phyloP scores from a whole-genome alignment of 805 yeast genomes.

The Metschnikowia gelsemii region DNA sequence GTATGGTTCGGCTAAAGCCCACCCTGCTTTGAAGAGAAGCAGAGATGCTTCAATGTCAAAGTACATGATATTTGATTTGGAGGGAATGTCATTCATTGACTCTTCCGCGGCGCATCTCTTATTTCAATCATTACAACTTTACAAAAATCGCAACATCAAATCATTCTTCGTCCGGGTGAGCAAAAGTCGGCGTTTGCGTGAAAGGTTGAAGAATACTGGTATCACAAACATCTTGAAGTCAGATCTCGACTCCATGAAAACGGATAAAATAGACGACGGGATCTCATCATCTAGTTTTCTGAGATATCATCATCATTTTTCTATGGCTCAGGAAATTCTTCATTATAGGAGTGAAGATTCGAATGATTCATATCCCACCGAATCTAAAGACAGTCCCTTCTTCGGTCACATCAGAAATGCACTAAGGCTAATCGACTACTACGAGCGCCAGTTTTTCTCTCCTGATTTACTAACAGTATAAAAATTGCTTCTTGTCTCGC shows the following conservation, averaged over 20 bases:
- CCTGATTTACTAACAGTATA: background rate
- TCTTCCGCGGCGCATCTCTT: slow-evolving; percentile 44
- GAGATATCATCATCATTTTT: background rate
- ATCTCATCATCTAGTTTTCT: background rate
- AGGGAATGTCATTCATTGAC: slow-evolving; percentile 44
- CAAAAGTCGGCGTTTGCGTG: slow-evolving; percentile 27
- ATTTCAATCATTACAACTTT: slow-evolving; percentile 28
- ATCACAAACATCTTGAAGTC: slow-evolving; percentile 26
- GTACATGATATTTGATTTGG: slow-evolving; percentile 40
- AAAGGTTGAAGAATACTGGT: slow-evolving; percentile 32
- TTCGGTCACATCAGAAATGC: slow-evolving; percentile 41
- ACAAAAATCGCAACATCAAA: slow-evolving; percentile 31
- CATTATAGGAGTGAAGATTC: background rate
- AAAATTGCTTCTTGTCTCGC: background rate
- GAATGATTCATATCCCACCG: slow-evolving; percentile 12
- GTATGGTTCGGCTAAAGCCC: slow-evolving; percentile 45
- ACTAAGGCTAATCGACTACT: slow-evolving; percentile 38
- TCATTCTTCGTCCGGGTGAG: slow-evolving; percentile 39
- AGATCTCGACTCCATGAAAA: slow-evolving; percentile 27
- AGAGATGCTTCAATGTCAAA: slow-evolving; percentile 40
- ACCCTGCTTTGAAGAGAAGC: slow-evolving; percentile 40
- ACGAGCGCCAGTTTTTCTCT: slow-evolving; percentile 20
- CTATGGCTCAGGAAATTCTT: background rate
- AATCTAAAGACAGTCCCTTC: slow-evolving; percentile 29
- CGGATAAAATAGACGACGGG: slow-evolving; percentile 5